Evolutionary conservation across 495 filamentous ascomycete species (phyloP).

Genomic region (Annulohypoxylon stygium): DNA sequence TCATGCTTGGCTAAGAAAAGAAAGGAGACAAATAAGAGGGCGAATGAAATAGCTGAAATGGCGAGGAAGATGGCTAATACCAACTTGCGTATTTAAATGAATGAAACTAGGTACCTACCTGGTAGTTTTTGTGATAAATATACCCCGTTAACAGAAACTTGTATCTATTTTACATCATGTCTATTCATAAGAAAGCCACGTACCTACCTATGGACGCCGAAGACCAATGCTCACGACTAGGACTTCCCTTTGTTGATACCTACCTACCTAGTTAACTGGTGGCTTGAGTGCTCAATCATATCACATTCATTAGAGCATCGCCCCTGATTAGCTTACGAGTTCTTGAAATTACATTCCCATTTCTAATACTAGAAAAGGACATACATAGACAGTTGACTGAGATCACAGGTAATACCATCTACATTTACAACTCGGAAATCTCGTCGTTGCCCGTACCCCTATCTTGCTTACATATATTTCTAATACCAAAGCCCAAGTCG

Average conservation of each 20-base stretch:
- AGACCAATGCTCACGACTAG: no score
- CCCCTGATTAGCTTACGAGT: no score
- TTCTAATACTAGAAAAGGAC: background rate
- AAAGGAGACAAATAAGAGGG: background rate
- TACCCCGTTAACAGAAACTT: no score
- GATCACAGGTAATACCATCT: background rate
- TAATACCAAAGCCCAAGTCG: slow-evolving; percentile 11
- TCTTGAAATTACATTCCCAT: background rate
- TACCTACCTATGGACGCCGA: no score
- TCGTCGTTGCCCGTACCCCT: background rate
- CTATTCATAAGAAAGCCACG: no score
- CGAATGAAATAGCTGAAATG: background rate
- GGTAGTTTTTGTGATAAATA: no score
- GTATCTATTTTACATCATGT: no score
- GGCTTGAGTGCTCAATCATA: no score
- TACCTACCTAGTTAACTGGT: no score
- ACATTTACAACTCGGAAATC: slow-evolving; percentile 1
- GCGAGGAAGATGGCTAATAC: background rate
- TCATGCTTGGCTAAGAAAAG: background rate
- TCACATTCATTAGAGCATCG: no score
- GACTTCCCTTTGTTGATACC: no score
- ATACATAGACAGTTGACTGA: background rate
- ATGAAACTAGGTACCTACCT: no score
- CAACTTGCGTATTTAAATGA: background rate
- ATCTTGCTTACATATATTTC: slow-evolving; percentile 8